Evolutionary conservation across 2,329 filamentous ascomycete genomes (phyloP), one percentile per base, ranked within the genome.

Genomic region (Beauveria sp.): DNA sequence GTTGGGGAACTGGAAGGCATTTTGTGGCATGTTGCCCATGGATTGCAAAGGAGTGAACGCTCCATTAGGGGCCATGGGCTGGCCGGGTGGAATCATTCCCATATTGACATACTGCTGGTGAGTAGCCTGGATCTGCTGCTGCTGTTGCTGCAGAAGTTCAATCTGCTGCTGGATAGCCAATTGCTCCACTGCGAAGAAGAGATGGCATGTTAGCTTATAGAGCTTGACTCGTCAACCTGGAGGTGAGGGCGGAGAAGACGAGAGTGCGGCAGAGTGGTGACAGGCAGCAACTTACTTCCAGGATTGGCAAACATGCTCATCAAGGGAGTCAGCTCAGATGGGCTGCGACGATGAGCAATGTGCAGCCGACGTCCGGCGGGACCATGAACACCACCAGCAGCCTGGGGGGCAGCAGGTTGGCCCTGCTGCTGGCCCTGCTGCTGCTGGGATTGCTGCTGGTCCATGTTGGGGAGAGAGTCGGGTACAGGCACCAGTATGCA

Each of bases 91-190:
- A 70, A 97, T 87, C 84, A 97, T 92, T 74, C 91, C 91, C 90
- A 97, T 92, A 75, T 94, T 96, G 70, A 96, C 89, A 80, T 96
- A 97, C 78, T 97, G 93, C 77, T 97, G 92, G 72, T 97, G 92
- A 66, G 91, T 94, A 69, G 91, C 91, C 77, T 96, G 91, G 72
- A 97, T 96, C 74, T 97, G 92, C 76, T 97, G 92, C 75, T 97
- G 94, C 75, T 97, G 94, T 75, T 96, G 92, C 79, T 97, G 93
- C 71, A 97, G 83, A 72, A 96, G 84, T 78, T 97, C 93, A 72
- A 97, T 97, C 78, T 97, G 93, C 80, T 97, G 93, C 79, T 96
- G 92, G 73, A 97, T 92, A 72, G 91, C 91, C 73, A 96, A 85
- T 84, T 97, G 92, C 81, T 97, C 93, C 90, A 97, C 92, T 96